phyloP scores from a whole-genome alignment of 2,329 filamentous ascomycete species.

The Ceratocystis variospora region DNA sequence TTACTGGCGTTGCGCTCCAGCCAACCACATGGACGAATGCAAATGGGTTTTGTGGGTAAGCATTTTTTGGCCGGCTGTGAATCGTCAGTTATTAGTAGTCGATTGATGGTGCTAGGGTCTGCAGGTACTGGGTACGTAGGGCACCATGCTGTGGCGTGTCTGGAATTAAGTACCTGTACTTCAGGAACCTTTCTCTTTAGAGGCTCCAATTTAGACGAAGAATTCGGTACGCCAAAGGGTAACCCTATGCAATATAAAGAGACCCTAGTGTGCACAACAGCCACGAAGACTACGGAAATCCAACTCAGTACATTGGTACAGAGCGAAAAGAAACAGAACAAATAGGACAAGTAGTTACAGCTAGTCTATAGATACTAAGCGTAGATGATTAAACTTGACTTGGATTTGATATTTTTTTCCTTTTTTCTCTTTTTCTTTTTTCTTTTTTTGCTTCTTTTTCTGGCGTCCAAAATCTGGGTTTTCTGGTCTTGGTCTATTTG shows the following conservation, averaged over 20 bases:
- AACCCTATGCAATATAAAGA: no score
- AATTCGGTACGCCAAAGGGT: background rate
- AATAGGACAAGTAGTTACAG: no score
- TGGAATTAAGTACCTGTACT: background rate
- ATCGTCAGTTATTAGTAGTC: constrained; percentile 25
- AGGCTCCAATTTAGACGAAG: background rate
- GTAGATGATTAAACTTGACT: background rate
- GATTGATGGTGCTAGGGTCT: constrained; percentile 2
- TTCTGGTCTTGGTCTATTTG: background rate
- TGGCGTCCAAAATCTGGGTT: no score
- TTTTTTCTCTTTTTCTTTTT: no score
- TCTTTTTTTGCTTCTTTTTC: no score
- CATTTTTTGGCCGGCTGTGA: constrained; percentile 30
- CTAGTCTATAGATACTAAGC: no score
- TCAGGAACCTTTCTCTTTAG: background rate
- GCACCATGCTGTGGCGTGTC: no score
- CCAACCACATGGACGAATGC: background rate
- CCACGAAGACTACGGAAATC: no score
- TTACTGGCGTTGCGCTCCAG: background rate
- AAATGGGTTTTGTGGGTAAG: constrained; percentile 23
- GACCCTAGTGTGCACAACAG: no score
- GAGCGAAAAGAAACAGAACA: no score
- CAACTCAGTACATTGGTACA: no score
- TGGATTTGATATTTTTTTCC: background rate
- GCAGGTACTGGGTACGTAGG: background rate